phyloP scores from a whole-genome alignment of 2,329 filamentous ascomycete genomes.

The Penicillium hesseltinei region DNA sequence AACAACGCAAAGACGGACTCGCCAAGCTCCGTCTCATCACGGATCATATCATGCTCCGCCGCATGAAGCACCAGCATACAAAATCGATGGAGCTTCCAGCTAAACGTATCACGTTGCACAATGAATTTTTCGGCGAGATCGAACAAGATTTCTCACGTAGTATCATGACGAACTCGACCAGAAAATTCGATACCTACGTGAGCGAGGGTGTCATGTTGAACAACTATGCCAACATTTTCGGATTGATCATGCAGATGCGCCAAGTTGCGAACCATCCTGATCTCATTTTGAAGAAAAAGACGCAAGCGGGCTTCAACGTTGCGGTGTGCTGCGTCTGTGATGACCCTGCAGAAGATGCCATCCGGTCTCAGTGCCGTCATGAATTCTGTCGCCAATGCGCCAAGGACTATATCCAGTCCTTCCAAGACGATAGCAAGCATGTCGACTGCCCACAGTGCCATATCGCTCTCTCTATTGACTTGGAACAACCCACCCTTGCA shows the following conservation, averaged over 20 bases:
- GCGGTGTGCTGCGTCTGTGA: slow-evolving; percentile 94
- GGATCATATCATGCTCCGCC: slow-evolving; percentile 90
- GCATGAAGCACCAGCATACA: slow-evolving; percentile 89
- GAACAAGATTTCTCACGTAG: slow-evolving; percentile 94
- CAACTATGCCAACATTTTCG: slow-evolving; percentile 99
- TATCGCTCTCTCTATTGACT: slow-evolving; percentile 82
- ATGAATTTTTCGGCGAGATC: slow-evolving; percentile 94
- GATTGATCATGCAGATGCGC: slow-evolving; percentile 98
- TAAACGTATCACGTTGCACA: slow-evolving; percentile 87
- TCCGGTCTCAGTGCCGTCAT: slow-evolving; percentile 87
- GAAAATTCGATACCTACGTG: slow-evolving; percentile 94
- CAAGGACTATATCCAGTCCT: slow-evolving; percentile 75
- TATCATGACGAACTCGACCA: slow-evolving; percentile 88
- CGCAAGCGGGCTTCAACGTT: slow-evolving; percentile 82
- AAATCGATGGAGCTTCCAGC: slow-evolving; percentile 94
- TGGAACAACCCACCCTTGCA: slow-evolving; percentile 92
- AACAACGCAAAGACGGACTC: slow-evolving; percentile 67
- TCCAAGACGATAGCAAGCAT: slow-evolving; percentile 57
- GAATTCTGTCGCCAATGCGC: slow-evolving; percentile 85
- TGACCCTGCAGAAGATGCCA: slow-evolving; percentile 90
- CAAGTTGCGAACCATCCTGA: slow-evolving; percentile 97
- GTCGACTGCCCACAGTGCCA: slow-evolving; percentile 83
- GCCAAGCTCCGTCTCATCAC: slow-evolving; percentile 83
- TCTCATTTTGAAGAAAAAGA: slow-evolving; percentile 83
- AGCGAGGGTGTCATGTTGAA: slow-evolving; percentile 90